A percentile compares a stretch with the other conserved stretches of the same genome.
These are phyloP conservation scores for Phellinidium pouzarii DNA, from an alignment of 1,284 basidiomycete species.

Conservation along the genomic window DNA sequence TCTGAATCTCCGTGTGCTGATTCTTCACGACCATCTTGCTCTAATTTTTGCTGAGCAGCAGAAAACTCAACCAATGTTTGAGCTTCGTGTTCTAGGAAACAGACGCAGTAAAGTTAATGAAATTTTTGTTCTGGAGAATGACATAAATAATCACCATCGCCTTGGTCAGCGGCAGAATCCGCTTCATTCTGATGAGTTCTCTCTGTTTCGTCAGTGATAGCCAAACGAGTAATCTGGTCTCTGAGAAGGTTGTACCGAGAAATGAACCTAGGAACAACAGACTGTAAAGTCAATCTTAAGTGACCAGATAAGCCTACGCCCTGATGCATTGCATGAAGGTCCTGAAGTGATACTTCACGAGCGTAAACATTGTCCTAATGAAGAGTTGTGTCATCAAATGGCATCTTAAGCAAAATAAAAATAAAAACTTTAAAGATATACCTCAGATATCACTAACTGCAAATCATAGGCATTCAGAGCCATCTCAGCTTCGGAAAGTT, in stretches of 20 bases:
- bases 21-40: background rate
- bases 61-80: conserved; percentile 8
- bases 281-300: conserved; percentile 51
- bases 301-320: conserved; percentile 56
- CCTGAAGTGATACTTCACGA: conserved; percentile 65
- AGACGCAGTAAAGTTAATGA: background rate
- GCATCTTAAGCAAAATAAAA: background rate
- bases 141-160: conserved; percentile 20
- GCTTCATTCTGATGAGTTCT: conserved; percentile 22
- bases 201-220: conserved; percentile 26
- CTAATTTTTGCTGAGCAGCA: background rate
- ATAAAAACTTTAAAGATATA: conserved; percentile 26
- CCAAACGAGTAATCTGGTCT: conserved; percentile 45
- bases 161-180: conserved; percentile 6
- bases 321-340: conserved; percentile 65
- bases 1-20: background rate
- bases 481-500: conserved; percentile 52
- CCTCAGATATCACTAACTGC: conserved; percentile 58
- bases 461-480: conserved; percentile 62
- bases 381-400: conserved; percentile 16
- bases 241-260: conserved; percentile 57
- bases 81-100: background rate
- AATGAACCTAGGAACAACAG: conserved; percentile 54
- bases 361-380: conserved; percentile 65
- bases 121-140: background rate